These are phyloP conservation scores for Entonaema liquescens DNA, from an alignment of 495 filamentous ascomycete species.

Conservation along the genomic window DNA sequence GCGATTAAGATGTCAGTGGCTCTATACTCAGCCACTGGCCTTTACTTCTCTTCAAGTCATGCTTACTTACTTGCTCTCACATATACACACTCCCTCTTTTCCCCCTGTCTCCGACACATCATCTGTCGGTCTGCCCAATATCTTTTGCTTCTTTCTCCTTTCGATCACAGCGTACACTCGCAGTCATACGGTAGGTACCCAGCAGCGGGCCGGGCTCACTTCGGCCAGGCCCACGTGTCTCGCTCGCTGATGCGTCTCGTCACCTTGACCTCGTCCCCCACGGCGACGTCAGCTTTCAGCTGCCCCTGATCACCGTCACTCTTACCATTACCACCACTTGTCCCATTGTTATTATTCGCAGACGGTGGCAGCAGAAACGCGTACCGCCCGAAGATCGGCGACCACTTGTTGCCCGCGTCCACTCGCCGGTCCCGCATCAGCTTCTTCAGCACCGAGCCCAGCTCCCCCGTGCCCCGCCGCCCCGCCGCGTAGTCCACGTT, in stretches of 20 bases:
- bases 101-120: neutral
- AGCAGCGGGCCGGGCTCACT: conserved; percentile 5
- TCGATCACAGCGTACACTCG: neutral
- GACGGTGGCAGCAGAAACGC: conserved; percentile 62
- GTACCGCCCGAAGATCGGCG: conserved; percentile 87
- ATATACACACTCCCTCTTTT: neutral
- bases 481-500: conserved; percentile 88
- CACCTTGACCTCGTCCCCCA: conserved; percentile 78
- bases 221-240: conserved; percentile 62
- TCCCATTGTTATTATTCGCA: neutral
- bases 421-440: conserved; percentile 81
- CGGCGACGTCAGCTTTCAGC: conserved; percentile 53
- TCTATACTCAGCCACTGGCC: conserved; percentile 13
- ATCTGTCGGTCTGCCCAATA: neutral
- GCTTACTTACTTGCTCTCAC: neutral
- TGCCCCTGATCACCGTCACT: neutral
- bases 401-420: conserved; percentile 75
- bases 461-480: conserved; percentile 66
- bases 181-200: neutral
- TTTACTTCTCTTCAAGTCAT: conserved; percentile 2
- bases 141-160: neutral
- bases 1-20: conserved; percentile 15
- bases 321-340: neutral
- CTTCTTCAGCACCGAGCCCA: conserved; percentile 76
- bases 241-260: conserved; percentile 64